Base-by-base conservation (phyloP, 306 rosid species). In the Castanopsis chinensis region DNA sequence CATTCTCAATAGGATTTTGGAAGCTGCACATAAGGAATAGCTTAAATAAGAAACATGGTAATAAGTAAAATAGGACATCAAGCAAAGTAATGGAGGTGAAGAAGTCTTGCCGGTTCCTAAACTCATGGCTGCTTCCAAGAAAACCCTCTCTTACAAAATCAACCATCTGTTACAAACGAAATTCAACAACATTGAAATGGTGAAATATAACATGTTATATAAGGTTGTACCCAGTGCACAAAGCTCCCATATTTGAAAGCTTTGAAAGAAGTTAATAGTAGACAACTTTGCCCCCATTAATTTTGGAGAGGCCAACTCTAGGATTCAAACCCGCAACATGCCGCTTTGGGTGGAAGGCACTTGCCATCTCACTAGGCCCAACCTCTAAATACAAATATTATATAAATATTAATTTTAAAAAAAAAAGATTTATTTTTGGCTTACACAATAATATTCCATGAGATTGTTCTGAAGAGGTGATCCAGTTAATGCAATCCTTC, bases 61-160 rank as follows among this genome's bases (percentile, higher is more conserved):
- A 75, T 12, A 49, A 43, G 52, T 23, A 81, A 56, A 74, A 23
- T 63, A 55, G 28, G 67, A 79, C 33, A 55, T 59, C 61, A 79
- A 27, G n/a, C 73, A 68, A 70, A 83, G 69, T 32, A 75, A 53
- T 37, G 57, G 75, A 60, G 78, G 83, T 57, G 72, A 87, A 67
- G 72, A 81, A 89, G 80, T 81, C 88, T 83, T 83, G 70, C 99
- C 99, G 99, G 77, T 95, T 95, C 79, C 99, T 85, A 90, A 95
- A 95, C 84, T 95, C 99, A 75, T 95, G 98, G 82, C 99, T 95
- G 91, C 98, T 93, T 88, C 99, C 99, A 71, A 95, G 96, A 85
- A 92, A 95, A 76, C 99, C 98, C 85, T 95, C 99, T 81, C 99
- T 87, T 61, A 95, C 99, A 93, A 95, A 95, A 87, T 95, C 99